Conservation (phyloP, 2,329 filamentous ascomycete genomes). For the Aspergillus pseudoviridinutans region DNA sequence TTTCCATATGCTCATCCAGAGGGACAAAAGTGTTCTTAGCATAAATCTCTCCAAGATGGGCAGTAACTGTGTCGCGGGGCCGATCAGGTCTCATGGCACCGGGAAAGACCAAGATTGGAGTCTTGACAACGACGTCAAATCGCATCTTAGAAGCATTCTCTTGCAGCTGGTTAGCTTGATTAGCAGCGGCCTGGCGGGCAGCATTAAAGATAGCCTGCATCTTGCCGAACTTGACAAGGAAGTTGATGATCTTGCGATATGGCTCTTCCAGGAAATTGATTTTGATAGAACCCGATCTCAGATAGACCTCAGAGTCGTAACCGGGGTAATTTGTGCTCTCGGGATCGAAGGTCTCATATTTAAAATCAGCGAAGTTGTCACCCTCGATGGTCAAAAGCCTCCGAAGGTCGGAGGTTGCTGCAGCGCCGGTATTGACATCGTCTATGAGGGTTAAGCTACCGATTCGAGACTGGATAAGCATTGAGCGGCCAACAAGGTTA, state of each 20-base stretch:
- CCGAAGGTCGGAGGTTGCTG: slow-evolving; percentile 73
- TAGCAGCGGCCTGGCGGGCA: slow-evolving; percentile 87
- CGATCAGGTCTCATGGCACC: slow-evolving; percentile 67
- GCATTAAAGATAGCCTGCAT: slow-evolving; percentile 99
- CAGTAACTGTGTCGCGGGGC: slow-evolving; percentile 78
- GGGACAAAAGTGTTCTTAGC: slow-evolving; percentile 89
- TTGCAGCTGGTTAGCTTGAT: slow-evolving; percentile 88
- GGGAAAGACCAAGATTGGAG: slow-evolving; percentile 94
- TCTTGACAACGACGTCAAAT: slow-evolving; percentile 89
- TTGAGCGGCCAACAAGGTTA: slow-evolving; percentile 77
- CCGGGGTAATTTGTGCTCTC: slow-evolving; percentile 77
- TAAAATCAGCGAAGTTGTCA: slow-evolving; percentile 91
- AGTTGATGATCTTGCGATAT: slow-evolving; percentile 96
- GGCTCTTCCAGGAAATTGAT: slow-evolving; percentile 96
- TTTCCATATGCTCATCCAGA: slow-evolving; percentile 69
- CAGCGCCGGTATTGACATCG: slow-evolving; percentile 87
- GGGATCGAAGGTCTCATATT: slow-evolving; percentile 90
- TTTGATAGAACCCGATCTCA: slow-evolving; percentile 92
- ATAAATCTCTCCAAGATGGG: slow-evolving; percentile 95
- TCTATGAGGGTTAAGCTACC: slow-evolving; percentile 87
- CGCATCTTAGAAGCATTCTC: slow-evolving; percentile 86
- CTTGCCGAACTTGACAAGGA: slow-evolving; percentile 96
- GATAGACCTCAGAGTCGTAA: slow-evolving; percentile 85
- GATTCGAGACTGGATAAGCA: slow-evolving; percentile 81
- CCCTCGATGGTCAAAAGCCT: slow-evolving; percentile 93